Base-by-base conservation (phyloP, 2,329 filamentous ascomycete species). In the Venturiaceae sp. region DNA sequence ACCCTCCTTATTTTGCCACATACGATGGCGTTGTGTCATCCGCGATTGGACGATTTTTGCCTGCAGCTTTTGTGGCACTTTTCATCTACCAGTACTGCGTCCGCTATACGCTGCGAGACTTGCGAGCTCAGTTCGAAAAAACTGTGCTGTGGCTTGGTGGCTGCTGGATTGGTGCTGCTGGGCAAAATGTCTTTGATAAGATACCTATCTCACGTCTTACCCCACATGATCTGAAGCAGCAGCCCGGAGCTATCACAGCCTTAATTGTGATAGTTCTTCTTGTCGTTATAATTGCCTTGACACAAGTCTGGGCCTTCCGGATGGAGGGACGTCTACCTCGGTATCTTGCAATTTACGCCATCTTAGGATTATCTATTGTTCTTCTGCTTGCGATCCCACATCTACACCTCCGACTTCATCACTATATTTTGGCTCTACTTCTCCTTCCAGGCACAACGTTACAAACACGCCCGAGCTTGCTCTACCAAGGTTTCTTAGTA, bases 201-300 rank as follows among this genome's bases (percentile, higher is more conserved):
- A 71, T 72, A 33, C 70, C 70, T 26, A 66, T 72, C 39, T 65
- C 68, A 46, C 67, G 70, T 1, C 65, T 72, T 8, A 71, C 69
- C 23, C 61, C 67, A 2, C 69, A 71, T 57, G 70, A 72, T 33
- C 61, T 72, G 2, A 64, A 65, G 8, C 69, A 72, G 61, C 69
- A 72, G 61, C 69, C 69, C 3, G 70, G 70, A n/a, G 70, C 70
- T 26, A 66, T 70, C 28, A 65, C 64, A 6, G 70, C 69, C 3
- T 62, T 72, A 8, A 61, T 70, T 23, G 60, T 70, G 47, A 69
- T 72, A 34, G 59, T 72, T 4, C 55, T 71, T 6, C 56, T 68
- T 2, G 41, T 72, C 7, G 58, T 67, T 19, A 60, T 57, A 6
- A 59, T 70, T 19, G 66, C 65, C 2, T 41, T 70, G 3, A 68